Base-by-base conservation (phyloP, 345 rosid genomes). In the Nephelium lappaceum region DNA sequence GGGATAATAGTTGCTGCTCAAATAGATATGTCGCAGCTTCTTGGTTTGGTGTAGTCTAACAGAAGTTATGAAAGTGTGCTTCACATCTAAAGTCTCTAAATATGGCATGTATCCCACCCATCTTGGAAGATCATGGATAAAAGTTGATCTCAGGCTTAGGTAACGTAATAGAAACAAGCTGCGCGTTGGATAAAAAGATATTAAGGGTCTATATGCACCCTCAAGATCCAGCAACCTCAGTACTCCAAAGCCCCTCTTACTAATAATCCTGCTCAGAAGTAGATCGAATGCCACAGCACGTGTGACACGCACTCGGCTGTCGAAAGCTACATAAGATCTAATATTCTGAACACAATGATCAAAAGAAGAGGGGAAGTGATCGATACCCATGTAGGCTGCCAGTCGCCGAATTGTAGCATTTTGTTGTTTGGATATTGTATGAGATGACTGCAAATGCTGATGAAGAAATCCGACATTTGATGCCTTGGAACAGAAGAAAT, bases 71-170 rank as follows among this genome's bases (percentile, higher is more conserved):
- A 1, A 27, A 27, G 31, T 27, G 31, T 27, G 31, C 31, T 27
- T 27, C 31, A 27, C 31, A 27, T 27, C 31, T 27, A 27, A 27
- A 27, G 31, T 27, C 31, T 27, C 31, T 27, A 27, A 27, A 27
- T 27, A 27, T 27, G 31, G 31, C 31, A 27, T 27, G 31, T 27
- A 27, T 27, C 31, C 31, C 31, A 27, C 31, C 31, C 31, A 27
- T 27, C 2, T 2, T 27, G 31, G 31, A 27, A 27, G 31, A 27
- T 27, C 31, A 27, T 27, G 31, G 43, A 41, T 41, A 62, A 57
- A 41, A 5, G 87, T 84, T 31, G 65, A 79, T 70, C 87, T 77
- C 42, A 84, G 74, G 11, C 87, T 81, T 24, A 84, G 31, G 66
- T 76, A 72, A 61, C 57, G 79, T 5, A 84, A 38, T 21, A 45